These are phyloP conservation scores for Malus sieversii DNA, from an alignment of 306 rosid genomes.

Conservation along the genomic window DNA sequence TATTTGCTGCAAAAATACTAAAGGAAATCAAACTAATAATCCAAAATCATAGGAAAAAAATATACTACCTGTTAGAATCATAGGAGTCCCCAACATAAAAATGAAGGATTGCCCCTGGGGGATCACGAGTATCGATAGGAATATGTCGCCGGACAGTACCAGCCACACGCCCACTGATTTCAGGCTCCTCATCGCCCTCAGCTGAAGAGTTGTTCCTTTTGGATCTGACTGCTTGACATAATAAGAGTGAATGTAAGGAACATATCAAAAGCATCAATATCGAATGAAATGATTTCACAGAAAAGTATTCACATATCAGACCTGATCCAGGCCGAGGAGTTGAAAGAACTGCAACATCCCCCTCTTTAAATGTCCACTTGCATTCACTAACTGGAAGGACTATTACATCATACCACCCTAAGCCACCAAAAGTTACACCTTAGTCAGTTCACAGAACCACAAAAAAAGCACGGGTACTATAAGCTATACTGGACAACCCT, in stretches of 20 bases:
- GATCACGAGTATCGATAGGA: conserved; percentile 89
- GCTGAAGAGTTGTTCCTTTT: conserved; percentile 50
- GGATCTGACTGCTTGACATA: conserved; percentile 58
- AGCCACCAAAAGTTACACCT: conserved; percentile 19
- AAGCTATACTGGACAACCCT: background rate
- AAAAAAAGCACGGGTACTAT: background rate
- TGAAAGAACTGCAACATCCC: conserved; percentile 96
- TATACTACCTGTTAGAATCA: conserved; percentile 58
- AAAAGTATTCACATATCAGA: conserved; percentile 27
- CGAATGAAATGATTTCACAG: background rate
- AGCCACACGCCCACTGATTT: conserved; percentile 74
- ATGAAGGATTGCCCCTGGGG: conserved; percentile 88
- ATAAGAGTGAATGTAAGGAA: conserved; percentile 5
- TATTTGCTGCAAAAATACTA: background rate
- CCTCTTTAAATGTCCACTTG: conserved; percentile 98
- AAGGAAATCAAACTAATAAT: background rate
- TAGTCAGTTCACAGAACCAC: conserved; percentile 6
- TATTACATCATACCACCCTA: conserved; percentile 96
- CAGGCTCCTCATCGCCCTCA: conserved; percentile 64
- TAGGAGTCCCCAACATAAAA: conserved; percentile 86
- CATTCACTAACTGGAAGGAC: conserved; percentile 79
- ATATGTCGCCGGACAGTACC: conserved; percentile 91
- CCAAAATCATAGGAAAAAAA: background rate
- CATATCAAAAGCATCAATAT: background rate
- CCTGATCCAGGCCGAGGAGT: conserved; percentile 94